Evolutionary conservation across 2,329 filamentous ascomycete species (phyloP), one percentile per base, ranked within the genome.

Genomic region (Neocucurbitaria cava): DNA sequence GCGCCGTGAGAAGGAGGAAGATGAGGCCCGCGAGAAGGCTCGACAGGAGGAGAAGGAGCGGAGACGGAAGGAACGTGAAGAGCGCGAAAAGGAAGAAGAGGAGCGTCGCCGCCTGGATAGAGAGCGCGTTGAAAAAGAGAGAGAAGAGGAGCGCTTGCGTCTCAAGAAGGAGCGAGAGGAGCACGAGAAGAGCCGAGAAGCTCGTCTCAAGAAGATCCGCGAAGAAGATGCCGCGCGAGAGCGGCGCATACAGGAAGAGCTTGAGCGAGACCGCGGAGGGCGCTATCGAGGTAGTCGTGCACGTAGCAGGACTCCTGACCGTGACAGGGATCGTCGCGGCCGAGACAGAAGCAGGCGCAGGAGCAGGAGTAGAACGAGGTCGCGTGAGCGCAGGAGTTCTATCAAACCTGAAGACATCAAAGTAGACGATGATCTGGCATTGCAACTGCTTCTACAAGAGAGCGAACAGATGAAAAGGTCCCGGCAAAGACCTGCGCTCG

Each of bases 101-200:
- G 70, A 74, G 52, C 72, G 71, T 31, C 59, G 69, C 20, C 66
- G 68, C 21, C 54, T 65, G 43, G 70, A 74, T 8, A 49, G 64
- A 13, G 71, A 74, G 42, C 67, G 69, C 13, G 44, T 65, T 1
- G 68, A 71, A 26, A 66, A 67, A n/a, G 70, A 72, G 66, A 72
- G 78, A 76, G 88, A 74, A 74, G 83, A 85, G 55, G 80, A 69
- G 79, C 85, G 67, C 8, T 58, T 57, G n/a, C 76, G 79, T 24
- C 65, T 78, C 69, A 82, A 82, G 43, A 76, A 77, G 50, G 77
- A 78, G 49, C 57, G 71, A 26, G 67, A 70, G 40, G 68, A 72
- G 51, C 59, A 70, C 50, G 83, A 84, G 17, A 66, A 71, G 68
- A 60, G 77, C 74, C 64, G 82, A 70, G 59, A 78, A 66, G 61